Conservation (phyloP, 352 stramenopile genomes). For the Phytophthora brassicae region DNA sequence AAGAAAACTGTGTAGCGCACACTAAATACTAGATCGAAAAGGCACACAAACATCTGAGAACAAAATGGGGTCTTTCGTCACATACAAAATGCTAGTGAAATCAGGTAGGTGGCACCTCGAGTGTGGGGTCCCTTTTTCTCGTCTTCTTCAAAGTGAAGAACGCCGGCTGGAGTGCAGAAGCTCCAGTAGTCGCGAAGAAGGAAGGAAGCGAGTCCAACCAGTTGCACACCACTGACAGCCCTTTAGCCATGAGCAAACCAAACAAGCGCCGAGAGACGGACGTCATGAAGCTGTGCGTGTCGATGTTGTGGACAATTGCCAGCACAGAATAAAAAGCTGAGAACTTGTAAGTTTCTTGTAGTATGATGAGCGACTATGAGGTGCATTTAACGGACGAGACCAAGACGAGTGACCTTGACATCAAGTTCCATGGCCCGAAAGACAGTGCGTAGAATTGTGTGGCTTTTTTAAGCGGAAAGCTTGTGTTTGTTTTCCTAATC, state of each 20-base stretch:
- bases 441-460: slow-evolving; percentile 56
- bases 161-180: slow-evolving; percentile 8
- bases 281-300: slow-evolving; percentile 89
- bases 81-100: slow-evolving; percentile 40
- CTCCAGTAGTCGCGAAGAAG: slow-evolving; percentile 15
- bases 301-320: background rate
- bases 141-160: slow-evolving; percentile 34
- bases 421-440: slow-evolving; percentile 86
- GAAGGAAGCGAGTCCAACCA: background rate
- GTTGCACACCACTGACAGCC: background rate
- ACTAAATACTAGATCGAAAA: slow-evolving; percentile 26
- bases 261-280: slow-evolving; percentile 88
- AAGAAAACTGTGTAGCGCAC: slow-evolving; percentile 14
- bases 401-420: slow-evolving; percentile 80
- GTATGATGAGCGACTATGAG: slow-evolving; percentile 92
- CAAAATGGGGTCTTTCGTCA: background rate
- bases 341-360: slow-evolving; percentile 21
- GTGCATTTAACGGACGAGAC: slow-evolving; percentile 83
- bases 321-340: background rate
- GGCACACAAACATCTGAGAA: slow-evolving; percentile 28
- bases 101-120: slow-evolving; percentile 25
- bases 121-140: slow-evolving; percentile 26
- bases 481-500: no score
- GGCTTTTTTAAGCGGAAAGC: background rate
- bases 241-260: slow-evolving; percentile 61